A percentile compares a stretch with the other conserved stretches of the same genome.
Conservation (phyloP, 202 grass and related monocot species). For the Cymbopogon flexuosus region DNA sequence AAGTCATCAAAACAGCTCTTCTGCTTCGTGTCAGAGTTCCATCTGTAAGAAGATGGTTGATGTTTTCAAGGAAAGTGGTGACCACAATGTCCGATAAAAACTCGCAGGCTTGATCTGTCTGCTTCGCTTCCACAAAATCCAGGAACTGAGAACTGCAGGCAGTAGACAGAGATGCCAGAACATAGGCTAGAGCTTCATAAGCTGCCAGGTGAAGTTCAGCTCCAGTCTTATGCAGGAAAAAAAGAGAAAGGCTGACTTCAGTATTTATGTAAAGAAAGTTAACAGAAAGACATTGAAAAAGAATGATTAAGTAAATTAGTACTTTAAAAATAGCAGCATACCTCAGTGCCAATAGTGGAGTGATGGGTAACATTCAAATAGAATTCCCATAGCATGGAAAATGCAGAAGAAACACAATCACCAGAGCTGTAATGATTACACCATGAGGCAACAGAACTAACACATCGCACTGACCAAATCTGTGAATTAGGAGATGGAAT, state of each 20-base stretch:
- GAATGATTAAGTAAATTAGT: background rate
- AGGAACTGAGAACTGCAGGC: slow-evolving; percentile 32
- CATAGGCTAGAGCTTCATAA: slow-evolving; percentile 72
- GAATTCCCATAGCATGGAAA: slow-evolving; percentile 70
- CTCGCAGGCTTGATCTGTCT: slow-evolving; percentile 32
- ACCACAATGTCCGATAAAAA: slow-evolving; percentile 59
- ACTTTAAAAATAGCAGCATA: slow-evolving; percentile 35
- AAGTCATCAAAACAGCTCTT: slow-evolving; percentile 81
- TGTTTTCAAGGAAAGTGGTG: slow-evolving; percentile 55
- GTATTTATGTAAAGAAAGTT: slow-evolving; percentile 28
- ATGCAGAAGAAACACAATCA: slow-evolving; percentile 47
- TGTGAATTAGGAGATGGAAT: slow-evolving; percentile 41
- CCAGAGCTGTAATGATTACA: slow-evolving; percentile 45
- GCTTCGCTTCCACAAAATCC: slow-evolving; percentile 38
- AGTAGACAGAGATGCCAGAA: slow-evolving; percentile 53
- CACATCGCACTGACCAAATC: slow-evolving; percentile 66
- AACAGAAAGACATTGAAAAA: background rate
- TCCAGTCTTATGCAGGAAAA: slow-evolving; percentile 48
- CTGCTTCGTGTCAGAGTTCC: slow-evolving; percentile 81
- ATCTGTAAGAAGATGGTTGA: slow-evolving; percentile 70
- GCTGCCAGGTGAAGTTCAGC: slow-evolving; percentile 77
- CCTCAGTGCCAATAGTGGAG: slow-evolving; percentile 57
- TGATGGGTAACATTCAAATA: slow-evolving; percentile 69
- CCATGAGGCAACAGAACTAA: slow-evolving; percentile 67
- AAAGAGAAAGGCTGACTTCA: slow-evolving; percentile 13